Conservation (phyloP, 208 protist species). For the Acanthamoeba lenticulata region DNA sequence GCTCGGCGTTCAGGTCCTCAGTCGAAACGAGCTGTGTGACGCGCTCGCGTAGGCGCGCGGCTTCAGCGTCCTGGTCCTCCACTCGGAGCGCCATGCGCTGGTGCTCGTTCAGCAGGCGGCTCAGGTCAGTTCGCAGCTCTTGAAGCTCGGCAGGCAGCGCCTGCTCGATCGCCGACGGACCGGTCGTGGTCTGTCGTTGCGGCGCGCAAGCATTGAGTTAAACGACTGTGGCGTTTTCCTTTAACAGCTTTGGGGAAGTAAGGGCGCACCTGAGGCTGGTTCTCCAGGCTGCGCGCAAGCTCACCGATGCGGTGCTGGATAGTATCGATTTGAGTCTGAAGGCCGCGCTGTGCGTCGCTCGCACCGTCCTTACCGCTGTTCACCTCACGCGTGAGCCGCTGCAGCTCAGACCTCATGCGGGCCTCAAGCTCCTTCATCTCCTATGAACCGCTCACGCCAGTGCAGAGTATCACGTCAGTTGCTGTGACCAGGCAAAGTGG, state of each 20-base stretch:
- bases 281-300: not conserved
- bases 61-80: not conserved
- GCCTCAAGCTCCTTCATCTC: not conserved
- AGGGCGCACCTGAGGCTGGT: not conserved
- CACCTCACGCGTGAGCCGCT: not conserved
- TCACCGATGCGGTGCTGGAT: not conserved
- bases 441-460: no score
- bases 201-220: not conserved
- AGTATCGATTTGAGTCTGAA: not conserved
- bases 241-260: no score
- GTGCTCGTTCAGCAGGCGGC: not conserved
- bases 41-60: no score
- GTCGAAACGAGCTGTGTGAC: not conserved
- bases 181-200: not conserved
- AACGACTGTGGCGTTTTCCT: no score
- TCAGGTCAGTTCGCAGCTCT: not conserved
- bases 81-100: not conserved
- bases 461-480: not conserved
- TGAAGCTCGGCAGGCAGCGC: not conserved
- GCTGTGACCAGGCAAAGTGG: not conserved
- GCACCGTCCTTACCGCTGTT: not conserved
- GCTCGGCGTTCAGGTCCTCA: not conserved
- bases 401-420: not conserved
- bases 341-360: not conserved
- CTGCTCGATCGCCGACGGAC: not conserved